phyloP scores from a whole-genome alignment of 2,329 filamentous ascomycete genomes.

The Fusarium ramigenum region DNA sequence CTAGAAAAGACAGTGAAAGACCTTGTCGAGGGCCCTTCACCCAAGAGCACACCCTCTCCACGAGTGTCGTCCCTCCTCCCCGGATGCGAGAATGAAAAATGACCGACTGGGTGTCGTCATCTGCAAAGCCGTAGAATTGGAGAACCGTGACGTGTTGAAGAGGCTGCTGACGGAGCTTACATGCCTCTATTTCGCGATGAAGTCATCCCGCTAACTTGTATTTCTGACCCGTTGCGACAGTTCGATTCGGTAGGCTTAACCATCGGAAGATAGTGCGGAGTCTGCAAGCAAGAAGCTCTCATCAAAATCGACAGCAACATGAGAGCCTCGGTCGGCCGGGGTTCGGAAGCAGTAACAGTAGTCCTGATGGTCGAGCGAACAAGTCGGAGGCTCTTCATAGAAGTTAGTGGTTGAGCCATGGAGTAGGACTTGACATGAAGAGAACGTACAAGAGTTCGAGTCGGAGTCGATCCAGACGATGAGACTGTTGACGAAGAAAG shows the following conservation, averaged over 20 bases:
- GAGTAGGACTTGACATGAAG: not conserved
- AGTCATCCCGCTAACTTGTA: not conserved
- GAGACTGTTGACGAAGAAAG: not conserved
- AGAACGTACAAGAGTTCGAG: not conserved
- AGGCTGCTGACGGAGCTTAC: too few relatives aligned
- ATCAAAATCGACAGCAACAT: not conserved
- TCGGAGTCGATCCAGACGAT: too few relatives aligned
- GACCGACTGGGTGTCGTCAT: accelerated
- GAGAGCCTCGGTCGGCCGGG: not conserved
- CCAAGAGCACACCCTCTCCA: not conserved
- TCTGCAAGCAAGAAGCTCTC: not conserved
- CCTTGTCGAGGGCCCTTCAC: not conserved
- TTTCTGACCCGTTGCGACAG: constrained; percentile 36
- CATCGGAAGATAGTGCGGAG: not conserved
- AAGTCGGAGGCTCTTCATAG: not conserved
- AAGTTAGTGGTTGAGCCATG: not conserved
- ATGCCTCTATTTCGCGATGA: accelerated
- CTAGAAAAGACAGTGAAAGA: too few relatives aligned
- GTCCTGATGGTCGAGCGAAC: not conserved
- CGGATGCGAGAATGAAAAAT: not conserved
- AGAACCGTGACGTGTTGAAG: not conserved
- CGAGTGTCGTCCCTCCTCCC: too few relatives aligned
- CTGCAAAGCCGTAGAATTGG: not conserved
- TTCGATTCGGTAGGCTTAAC: constrained; percentile 22
- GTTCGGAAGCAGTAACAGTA: not conserved